These are phyloP conservation scores for Botrytis pseudocinerea DNA, from an alignment of 2,329 filamentous ascomycete genomes.

Conservation along the genomic window DNA sequence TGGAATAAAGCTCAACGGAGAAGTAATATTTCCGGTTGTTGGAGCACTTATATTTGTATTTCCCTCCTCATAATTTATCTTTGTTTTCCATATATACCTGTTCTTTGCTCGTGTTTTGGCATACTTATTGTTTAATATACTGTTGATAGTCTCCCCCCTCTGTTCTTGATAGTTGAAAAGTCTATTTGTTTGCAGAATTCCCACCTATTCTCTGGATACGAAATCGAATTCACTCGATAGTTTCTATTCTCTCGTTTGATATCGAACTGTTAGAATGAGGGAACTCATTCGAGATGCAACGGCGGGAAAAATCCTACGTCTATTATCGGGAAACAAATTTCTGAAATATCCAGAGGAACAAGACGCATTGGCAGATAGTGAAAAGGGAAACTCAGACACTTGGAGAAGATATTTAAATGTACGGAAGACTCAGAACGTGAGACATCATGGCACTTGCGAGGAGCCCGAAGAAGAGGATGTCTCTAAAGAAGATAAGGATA, in stretches of 20 bases:
- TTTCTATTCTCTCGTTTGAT: too few relatives aligned
- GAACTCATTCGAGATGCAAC: conserved; percentile 16
- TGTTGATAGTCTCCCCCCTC: background rate
- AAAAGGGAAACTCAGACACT: background rate
- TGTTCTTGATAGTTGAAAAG: background rate
- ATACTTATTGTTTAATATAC: background rate
- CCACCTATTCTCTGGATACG: background rate
- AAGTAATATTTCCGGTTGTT: background rate
- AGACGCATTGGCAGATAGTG: background rate
- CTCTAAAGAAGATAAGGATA: background rate
- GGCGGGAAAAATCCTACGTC: background rate
- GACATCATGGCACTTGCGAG: background rate
- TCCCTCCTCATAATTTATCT: background rate
- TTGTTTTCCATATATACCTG: background rate
- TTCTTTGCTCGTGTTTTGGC: background rate
- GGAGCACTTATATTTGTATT: background rate
- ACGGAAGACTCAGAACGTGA: background rate
- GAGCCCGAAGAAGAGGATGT: background rate
- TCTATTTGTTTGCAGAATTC: background rate
- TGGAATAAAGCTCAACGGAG: background rate
- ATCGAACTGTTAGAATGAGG: conserved; percentile 1
- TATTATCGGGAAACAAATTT: background rate
- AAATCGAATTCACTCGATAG: background rate
- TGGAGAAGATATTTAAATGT: conserved; percentile 10
- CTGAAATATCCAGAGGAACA: conserved; percentile 7